phyloP scores from a whole-genome alignment of 2,329 filamentous ascomycete genomes.

The Mollisia scopiformis region DNA sequence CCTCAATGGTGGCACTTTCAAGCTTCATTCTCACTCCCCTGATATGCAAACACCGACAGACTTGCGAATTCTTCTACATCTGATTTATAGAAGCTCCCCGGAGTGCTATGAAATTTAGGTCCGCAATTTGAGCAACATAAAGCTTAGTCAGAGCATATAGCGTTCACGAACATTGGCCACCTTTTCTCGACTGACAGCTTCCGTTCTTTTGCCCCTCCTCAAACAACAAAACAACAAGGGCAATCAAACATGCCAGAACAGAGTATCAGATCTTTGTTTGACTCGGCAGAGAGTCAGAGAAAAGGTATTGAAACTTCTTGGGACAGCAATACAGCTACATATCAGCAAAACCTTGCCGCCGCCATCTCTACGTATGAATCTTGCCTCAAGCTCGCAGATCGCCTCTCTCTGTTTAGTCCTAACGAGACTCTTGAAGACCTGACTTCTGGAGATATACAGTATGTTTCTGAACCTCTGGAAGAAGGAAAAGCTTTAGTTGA shows the following conservation, averaged over 20 bases:
- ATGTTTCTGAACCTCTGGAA: conserved; percentile 28
- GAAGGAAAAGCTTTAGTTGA: conserved; percentile 23
- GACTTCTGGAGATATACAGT: conserved; percentile 81
- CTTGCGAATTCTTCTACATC: too few species aligned
- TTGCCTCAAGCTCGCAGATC: conserved; percentile 69
- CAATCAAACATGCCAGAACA: conserved; percentile 49
- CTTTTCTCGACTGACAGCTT: too few species aligned
- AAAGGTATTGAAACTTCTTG: conserved; percentile 62
- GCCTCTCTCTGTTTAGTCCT: conserved; percentile 81
- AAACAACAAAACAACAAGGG: not conserved
- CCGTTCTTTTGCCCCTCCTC: too few species aligned
- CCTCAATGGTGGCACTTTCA: too few species aligned
- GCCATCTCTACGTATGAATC: conserved; percentile 74
- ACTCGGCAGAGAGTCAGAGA: conserved; percentile 56
- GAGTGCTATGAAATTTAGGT: too few species aligned
- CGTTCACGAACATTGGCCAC: too few species aligned
- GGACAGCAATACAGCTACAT: conserved; percentile 66
- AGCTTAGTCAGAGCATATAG: too few species aligned
- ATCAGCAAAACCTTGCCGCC: conserved; percentile 66
- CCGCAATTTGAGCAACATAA: too few species aligned
- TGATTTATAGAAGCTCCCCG: too few species aligned
- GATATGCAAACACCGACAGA: too few species aligned
- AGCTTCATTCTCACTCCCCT: conserved; percentile 8
- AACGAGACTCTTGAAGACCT: conserved; percentile 92
- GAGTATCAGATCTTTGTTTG: conserved; percentile 55